Evolutionary conservation across 768 basidiomycete species (phyloP), one percentile per base, ranked within the genome.

Genomic region (Pholiota molesta): DNA sequence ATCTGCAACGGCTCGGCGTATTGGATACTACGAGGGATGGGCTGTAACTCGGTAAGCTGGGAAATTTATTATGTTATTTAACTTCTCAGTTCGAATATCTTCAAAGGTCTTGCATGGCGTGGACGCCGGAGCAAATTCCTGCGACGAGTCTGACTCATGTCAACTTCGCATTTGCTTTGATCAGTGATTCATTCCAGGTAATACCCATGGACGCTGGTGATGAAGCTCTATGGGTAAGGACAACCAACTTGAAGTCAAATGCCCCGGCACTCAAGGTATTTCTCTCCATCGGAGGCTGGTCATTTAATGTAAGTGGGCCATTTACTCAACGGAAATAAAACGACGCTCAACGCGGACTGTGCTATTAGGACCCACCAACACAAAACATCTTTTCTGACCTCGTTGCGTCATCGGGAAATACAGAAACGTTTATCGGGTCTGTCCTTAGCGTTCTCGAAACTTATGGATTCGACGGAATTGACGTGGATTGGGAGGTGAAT

Each of bases 401-500:
- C n/a, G 70, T 62, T 31, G 69, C 62, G 6, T 65, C 64, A 17
- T 21, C 55, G 5, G 61, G 55, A 19, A 62, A 65, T 44, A 68
- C 64, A 4, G 53, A 64, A 40, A 64, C 57, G n/a, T 73, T 71
- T 54, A 65, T 73, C 52, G 51, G 51, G 21, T 59, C 56, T 21
- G 61, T 61, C 4, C 64, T 73, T 33, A 55, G 23, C 11, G 58
- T 67, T n/a, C 29, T 73, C 57, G 59, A 69, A 26, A 64, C 69
- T 3, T 73, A 69, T 62, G 69, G 65, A 28, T 73, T 73, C 39
- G 72, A 73, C 49, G 72, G 72, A 19, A 65, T 73, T 45, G 72
- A 68, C 64, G 60, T 66, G 11, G 65, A 68, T 55, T 68, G 67
- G 63, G 62, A 64, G 60, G 58, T 58, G 17, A 8, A n/a, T 31